phyloP scores from a whole-genome alignment of 1,284 basidiomycete genomes.

The Naganishia cerealis region DNA sequence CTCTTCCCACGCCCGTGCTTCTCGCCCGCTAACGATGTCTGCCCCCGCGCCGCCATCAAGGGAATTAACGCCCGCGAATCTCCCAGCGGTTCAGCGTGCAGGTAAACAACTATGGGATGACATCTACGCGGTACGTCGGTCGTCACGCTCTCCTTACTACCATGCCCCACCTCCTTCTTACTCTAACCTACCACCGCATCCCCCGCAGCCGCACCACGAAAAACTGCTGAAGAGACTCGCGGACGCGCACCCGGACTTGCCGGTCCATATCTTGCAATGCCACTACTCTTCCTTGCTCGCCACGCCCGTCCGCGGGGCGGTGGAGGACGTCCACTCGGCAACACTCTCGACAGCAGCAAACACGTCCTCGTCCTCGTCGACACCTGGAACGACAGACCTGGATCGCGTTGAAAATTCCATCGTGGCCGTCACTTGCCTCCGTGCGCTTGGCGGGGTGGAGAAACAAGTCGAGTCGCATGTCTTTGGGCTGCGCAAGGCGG shows the following conservation, averaged over 20 bases:
- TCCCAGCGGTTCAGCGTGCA: conserved; percentile 65
- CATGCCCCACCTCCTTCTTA: not conserved
- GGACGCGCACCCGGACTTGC: conserved; percentile 66
- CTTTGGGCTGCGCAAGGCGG: conserved; percentile 69
- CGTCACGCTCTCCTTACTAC: not conserved
- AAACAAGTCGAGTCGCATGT: conserved; percentile 89
- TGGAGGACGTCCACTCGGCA: conserved; percentile 43
- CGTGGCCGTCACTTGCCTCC: conserved; percentile 83
- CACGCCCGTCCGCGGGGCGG: conserved; percentile 59
- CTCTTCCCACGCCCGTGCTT: not conserved
- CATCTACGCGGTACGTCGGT: conserved; percentile 64
- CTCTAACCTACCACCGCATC: not conserved
- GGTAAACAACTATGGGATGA: conserved; percentile 78
- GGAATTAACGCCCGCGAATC: conserved; percentile 63
- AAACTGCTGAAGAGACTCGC: conserved; percentile 87
- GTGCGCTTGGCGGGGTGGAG: conserved; percentile 81
- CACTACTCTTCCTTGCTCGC: conserved; percentile 85
- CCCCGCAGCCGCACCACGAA: conserved; percentile 68
- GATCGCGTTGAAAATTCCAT: conserved; percentile 82
- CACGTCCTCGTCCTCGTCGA: no score
- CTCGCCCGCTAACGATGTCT: not conserved
- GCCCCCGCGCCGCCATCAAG: conserved; percentile 52
- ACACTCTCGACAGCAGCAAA: conserved; percentile 40
- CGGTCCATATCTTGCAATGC: conserved; percentile 83
- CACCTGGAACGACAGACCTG: no score